Percentiles rank a stretch among this genome's conserved stretches.
Evolutionary conservation across 768 basidiomycete genomes (phyloP).

Genomic region (Mycena sanguinolenta): DNA sequence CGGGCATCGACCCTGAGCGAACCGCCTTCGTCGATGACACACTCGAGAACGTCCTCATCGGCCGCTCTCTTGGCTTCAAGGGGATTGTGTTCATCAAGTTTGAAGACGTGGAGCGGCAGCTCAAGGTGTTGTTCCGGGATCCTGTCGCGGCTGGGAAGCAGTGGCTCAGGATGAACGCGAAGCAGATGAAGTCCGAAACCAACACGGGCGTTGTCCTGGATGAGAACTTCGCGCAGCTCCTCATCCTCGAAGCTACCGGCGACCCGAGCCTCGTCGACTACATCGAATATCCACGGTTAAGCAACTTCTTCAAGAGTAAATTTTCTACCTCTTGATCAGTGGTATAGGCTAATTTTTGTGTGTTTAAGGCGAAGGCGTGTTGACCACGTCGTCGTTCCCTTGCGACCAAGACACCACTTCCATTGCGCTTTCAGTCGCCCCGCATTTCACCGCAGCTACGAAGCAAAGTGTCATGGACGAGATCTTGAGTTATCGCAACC

Average conservation of each 20-base stretch:
- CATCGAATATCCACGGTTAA: conserved; percentile 48
- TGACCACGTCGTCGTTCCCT: conserved; percentile 64
- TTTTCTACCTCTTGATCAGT: conserved; percentile 23
- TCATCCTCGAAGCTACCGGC: conserved; percentile 66
- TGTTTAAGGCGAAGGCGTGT: conserved; percentile 38
- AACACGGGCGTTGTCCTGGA: conserved; percentile 52
- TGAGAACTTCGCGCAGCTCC: conserved; percentile 71
- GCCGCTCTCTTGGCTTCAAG: conserved; percentile 66
- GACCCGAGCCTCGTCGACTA: conserved; percentile 55
- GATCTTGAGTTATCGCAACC: conserved; percentile 50
- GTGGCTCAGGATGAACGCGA: conserved; percentile 57
- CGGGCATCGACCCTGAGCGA: conserved; percentile 57
- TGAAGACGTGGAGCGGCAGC: conserved; percentile 54
- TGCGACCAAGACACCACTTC: conserved; percentile 72
- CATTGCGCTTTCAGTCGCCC: conserved; percentile 50
- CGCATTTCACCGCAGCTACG: conserved; percentile 31
- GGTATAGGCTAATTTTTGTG: background rate
- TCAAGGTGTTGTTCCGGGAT: conserved; percentile 61
- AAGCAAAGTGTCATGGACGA: conserved; percentile 51
- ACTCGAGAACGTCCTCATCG: conserved; percentile 68
- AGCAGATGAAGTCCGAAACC: conserved; percentile 59
- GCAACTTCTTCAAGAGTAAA: conserved; percentile 68
- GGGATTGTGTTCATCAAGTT: conserved; percentile 61
- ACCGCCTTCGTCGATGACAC: conserved; percentile 75
- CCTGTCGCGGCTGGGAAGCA: conserved; percentile 57